A percentile compares a stretch with the other conserved stretches of the same genome.
Conservation (phyloP, 805 yeast species). For the Yamadazyma phyllophila region DNA sequence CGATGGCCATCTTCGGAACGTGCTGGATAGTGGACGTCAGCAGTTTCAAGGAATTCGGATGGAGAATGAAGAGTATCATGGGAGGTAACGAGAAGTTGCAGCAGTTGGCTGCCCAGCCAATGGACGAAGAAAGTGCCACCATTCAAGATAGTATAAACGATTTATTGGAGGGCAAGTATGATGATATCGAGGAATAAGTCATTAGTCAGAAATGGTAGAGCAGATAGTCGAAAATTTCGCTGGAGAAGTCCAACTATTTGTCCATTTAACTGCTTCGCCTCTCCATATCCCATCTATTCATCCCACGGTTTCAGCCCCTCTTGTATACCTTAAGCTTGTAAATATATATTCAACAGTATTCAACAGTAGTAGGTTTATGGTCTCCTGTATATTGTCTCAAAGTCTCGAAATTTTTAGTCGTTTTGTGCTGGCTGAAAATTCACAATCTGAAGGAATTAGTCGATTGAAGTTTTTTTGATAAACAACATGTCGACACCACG, state of each 20-base stretch:
- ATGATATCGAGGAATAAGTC: slow-evolving; percentile 10
- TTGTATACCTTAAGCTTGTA: no score
- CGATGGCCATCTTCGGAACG: slow-evolving; percentile 70
- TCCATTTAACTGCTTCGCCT: no score
- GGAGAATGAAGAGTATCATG: slow-evolving; percentile 56
- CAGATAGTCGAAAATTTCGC: no score
- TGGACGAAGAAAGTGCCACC: slow-evolving; percentile 58
- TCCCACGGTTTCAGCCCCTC: no score
- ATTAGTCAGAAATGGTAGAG: background rate
- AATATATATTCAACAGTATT: no score
- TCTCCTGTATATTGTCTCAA: background rate
- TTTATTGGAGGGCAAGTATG: slow-evolving; percentile 46
- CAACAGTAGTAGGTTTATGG: no score
- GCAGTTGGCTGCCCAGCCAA: slow-evolving; percentile 36
- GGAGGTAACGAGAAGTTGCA: slow-evolving; percentile 68
- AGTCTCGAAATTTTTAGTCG: background rate
- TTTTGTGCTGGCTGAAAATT: slow-evolving; percentile 4
- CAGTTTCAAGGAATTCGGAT: slow-evolving; percentile 65
- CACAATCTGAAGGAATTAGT: background rate
- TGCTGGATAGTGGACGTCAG: slow-evolving; percentile 82
- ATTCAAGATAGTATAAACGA: slow-evolving; percentile 56
- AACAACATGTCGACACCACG: slow-evolving; percentile 8
- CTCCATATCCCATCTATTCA: no score
- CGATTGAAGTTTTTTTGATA: background rate
- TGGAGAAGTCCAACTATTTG: no score